A percentile compares a stretch with the other conserved stretches of the same genome.
Evolutionary conservation across 2,329 filamentous ascomycete genomes (phyloP).

Genomic region (Cryphonectria parasitica): DNA sequence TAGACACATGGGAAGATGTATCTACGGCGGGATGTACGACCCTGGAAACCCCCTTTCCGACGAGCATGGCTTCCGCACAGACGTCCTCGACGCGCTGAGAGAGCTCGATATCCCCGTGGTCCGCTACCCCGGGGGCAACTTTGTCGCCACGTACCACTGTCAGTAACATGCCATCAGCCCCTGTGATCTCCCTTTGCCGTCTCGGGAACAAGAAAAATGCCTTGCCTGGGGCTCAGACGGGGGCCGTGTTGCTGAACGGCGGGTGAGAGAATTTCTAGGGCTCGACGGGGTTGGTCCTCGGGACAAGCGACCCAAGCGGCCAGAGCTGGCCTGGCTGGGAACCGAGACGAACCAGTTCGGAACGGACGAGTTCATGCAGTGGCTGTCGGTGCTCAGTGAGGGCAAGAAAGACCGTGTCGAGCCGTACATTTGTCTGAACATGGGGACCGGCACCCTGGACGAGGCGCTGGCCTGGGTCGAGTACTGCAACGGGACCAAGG

Average conservation of each 20-base stretch:
- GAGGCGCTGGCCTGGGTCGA: constrained; percentile 76
- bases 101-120: constrained; percentile 78
- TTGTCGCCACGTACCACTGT: constrained; percentile 83
- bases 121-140: constrained; percentile 83
- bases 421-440: constrained; percentile 80
- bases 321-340: constrained; percentile 79
- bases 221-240: background rate
- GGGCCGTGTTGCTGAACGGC: background rate
- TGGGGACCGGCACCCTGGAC: constrained; percentile 70
- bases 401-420: constrained; percentile 66
- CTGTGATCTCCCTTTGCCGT: constrained; percentile 37
- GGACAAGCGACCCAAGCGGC: constrained; percentile 67
- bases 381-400: constrained; percentile 71
- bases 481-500: constrained; percentile 79
- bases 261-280: constrained; percentile 2
- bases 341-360: constrained; percentile 79
- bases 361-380: constrained; percentile 85
- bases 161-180: background rate
- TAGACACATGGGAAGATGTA: constrained; percentile 87
- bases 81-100: constrained; percentile 74
- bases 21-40: constrained; percentile 86
- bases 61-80: constrained; percentile 74
- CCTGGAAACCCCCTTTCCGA: constrained; percentile 75
- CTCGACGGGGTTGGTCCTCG: constrained; percentile 76
- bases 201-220: background rate